Base-by-base conservation (phyloP, 164 flowering plant genomes). In the Hamamelis virginiana region DNA sequence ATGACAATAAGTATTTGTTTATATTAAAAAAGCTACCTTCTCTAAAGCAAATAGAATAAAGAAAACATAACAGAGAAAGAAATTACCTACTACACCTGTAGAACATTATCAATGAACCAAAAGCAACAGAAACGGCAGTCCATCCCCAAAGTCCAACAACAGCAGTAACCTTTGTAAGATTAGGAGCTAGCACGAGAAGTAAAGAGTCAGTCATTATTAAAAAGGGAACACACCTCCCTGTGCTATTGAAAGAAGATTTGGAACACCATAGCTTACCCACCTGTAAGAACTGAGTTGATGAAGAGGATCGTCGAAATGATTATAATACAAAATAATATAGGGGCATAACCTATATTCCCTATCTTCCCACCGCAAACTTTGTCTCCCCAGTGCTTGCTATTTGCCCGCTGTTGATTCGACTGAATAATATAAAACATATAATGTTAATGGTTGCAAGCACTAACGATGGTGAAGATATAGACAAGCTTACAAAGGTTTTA, bases 111-210 rank as follows among this genome's bases (percentile, higher is more conserved):
- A 95, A 74, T 44, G 97, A 50, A 73, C 74, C 77, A 77, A 87
- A 38, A 19, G 87, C 85, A 8, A 91, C 61, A 72, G 96, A 95
- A 71, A 95, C 78, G 63, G 81, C 84, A 61, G 78, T 76, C 97
- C 98, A 95, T 65, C 86, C 97, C 98, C 97, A 95, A 51, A 95
- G 93, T 74, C 87, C 98, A 79, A 91, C 87, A 74, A 75, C 76
- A 68, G 98, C 98, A 76, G 98, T 92, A 48, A 95, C 82, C 80
- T 82, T 91, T 16, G 91, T 38, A 51, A 92, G 83, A 82, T 73
- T 79, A 22, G 97, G 82, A 80, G 87, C 98, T 95, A 66, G 56
- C 52, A 81, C 41, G 53, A 75, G 52, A 15, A 69, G 15, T 16
- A 59, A 70, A 21, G 51, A 74, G 43, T 43, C 43, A 74, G 44